Percentiles rank a stretch among this genome's conserved stretches.
These are phyloP conservation scores for Trichoderma arundinaceum DNA, from an alignment of 2,329 filamentous ascomycete species.

Conservation along the genomic window DNA sequence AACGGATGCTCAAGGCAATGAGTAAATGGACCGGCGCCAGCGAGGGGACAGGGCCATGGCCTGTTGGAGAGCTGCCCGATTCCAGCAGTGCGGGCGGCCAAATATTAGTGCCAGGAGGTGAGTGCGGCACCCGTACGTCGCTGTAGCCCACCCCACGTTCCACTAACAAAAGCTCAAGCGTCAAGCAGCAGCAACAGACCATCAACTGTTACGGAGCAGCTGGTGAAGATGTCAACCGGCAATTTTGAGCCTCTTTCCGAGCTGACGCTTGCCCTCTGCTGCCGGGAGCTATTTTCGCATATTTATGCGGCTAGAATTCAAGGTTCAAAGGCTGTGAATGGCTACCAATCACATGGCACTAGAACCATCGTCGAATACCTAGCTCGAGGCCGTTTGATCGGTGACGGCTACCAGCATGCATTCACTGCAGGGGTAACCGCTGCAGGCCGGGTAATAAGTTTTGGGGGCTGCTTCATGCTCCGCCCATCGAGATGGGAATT, in stretches of 20 bases:
- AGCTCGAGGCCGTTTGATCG: conserved; percentile 26
- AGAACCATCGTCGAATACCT: conserved; percentile 15
- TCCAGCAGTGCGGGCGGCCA: conserved; percentile 27
- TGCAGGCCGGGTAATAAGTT: conserved; percentile 29
- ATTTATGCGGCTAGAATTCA: conserved; percentile 24
- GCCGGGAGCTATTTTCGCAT: conserved; percentile 22
- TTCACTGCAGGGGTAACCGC: conserved; percentile 28
- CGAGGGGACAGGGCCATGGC: conserved; percentile 18
- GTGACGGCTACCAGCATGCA: conserved; percentile 32
- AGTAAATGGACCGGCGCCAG: conserved; percentile 12
- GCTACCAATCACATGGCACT: conserved; percentile 27
- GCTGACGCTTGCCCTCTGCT: background rate
- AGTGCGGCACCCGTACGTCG: conserved; percentile 1
- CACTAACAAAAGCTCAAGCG: conserved; percentile 15
- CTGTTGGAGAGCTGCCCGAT: conserved; percentile 22
- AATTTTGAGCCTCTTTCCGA: conserved; percentile 9
- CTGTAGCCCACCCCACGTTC: conserved; percentile 27
- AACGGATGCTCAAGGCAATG: conserved; percentile 1
- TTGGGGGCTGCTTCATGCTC: conserved; percentile 25
- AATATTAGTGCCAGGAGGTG: conserved; percentile 15
- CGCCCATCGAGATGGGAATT: conserved; percentile 16
- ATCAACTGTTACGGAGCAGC: background rate
- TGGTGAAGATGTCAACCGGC: conserved; percentile 14
- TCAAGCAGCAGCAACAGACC: conserved; percentile 7
- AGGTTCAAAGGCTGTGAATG: conserved; percentile 22